Evolutionary conservation across 2,329 filamentous ascomycete genomes (phyloP), one percentile per base, ranked within the genome.

Genomic region (Colletotrichum eremochloae): DNA sequence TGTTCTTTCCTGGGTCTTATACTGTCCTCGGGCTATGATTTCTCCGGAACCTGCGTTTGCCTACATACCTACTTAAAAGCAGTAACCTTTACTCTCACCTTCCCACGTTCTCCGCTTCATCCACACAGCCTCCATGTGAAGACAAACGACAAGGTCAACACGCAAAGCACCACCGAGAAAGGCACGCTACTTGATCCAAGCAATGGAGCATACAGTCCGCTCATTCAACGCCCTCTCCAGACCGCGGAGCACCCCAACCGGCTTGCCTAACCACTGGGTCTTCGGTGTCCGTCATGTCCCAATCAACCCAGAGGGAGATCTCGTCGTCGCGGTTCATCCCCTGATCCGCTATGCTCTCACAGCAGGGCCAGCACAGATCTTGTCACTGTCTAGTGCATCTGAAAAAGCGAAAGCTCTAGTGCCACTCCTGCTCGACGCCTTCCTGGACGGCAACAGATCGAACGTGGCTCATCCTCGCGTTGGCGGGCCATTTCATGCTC

Each of bases 171-270:
- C 44, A n/a, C 12, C 2, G 20, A 48, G 20, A n/a, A 44, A 46
- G 44, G 2, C 44, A 48, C 20, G 8, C 7, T n/a, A n/a, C 44
- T n/a, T n/a, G 44, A 48, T 4, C 20, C 20, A 5, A n/a, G 11
- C 6, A 11, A 63, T 63, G 46, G 60, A 52, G n/a, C 20, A 15
- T 3, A 15, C 46, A 1, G n/a, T 40, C 5, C 44, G 60, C 44
- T 31, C n/a, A 1, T 69, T 69, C 53, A 65, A 65, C 12, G 33
- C 31, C 7, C 61, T 69, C 24, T 42, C 33, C 2, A 29, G 67
- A 11, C 33, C 62, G 4, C 18, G 33, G 6, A 31, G 44, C 44
- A 53, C 52, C 20, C 44, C 44, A 3, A 44, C 24, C 14, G 44
- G 67, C 15, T 33, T 66, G 14, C 52, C 53, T 1, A 66, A 66